phyloP scores from a whole-genome alignment of 805 yeast species.

The Grigorovia transvaalensis region DNA sequence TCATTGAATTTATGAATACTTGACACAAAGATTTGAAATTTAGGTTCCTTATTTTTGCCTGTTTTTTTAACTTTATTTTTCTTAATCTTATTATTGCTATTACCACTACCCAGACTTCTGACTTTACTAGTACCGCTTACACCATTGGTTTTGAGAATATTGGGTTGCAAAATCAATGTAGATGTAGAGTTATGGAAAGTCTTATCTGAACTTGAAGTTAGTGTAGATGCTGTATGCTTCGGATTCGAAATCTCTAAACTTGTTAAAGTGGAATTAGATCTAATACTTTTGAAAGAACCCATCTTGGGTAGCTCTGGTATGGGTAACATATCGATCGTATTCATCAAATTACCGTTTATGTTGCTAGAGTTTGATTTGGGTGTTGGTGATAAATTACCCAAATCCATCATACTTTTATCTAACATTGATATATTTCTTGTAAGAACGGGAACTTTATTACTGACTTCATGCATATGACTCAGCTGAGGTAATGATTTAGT shows the following conservation, averaged over 20 bases:
- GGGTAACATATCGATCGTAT: conserved; percentile 6
- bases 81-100: conserved; percentile 1
- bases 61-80: conserved; percentile 12
- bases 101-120: neutral
- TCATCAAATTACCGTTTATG: neutral
- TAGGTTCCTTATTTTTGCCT: conserved; percentile 20
- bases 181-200: conserved; percentile 1
- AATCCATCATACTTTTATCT: conserved; percentile 4
- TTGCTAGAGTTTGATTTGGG: conserved; percentile 15
- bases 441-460: conserved; percentile 12
- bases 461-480: conserved; percentile 2
- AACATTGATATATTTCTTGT: conserved; percentile 7
- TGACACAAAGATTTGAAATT: conserved; percentile 29
- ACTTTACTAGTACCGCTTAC: neutral
- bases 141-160: neutral
- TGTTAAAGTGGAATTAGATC: conserved; percentile 7
- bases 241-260: neutral
- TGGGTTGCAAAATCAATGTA: conserved; percentile 1
- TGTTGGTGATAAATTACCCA: conserved; percentile 24
- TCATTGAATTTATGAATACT: conserved; percentile 25
- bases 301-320: conserved; percentile 29
- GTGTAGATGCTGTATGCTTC: neutral
- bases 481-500: conserved; percentile 21
- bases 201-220: neutral
- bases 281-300: conserved; percentile 28